These are phyloP conservation scores for Nakazawaea siamensis DNA, from an alignment of 805 yeast genomes.

Conservation along the genomic window DNA sequence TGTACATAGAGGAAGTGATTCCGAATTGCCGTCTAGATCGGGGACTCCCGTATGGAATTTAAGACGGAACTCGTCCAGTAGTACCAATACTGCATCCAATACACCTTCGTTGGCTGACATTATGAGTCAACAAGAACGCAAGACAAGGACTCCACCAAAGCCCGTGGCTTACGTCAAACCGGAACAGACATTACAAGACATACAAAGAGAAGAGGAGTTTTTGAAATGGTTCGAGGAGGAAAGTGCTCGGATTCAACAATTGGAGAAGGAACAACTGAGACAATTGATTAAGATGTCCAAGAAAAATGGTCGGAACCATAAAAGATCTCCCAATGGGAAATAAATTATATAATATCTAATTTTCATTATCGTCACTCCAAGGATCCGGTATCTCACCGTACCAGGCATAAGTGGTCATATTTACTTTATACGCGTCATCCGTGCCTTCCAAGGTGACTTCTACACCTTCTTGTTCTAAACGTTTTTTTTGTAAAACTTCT, in stretches of 20 bases:
- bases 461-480: constrained; percentile 40
- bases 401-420: constrained; percentile 53
- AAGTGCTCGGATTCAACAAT: too few species aligned
- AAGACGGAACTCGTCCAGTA: not conserved
- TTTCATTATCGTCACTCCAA: too few species aligned
- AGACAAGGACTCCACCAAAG: constrained; percentile 22
- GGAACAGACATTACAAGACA: constrained; percentile 50
- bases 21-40: not conserved
- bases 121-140: constrained; percentile 37
- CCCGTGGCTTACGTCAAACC: constrained; percentile 23
- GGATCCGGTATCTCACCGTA: constrained; percentile 51
- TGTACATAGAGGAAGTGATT: too few species aligned
- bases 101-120: constrained; percentile 32
- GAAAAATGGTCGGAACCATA: not conserved
- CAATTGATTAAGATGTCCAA: not conserved
- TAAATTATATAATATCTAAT: too few species aligned
- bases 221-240: constrained; percentile 87
- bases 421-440: constrained; percentile 25
- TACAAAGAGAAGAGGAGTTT: constrained; percentile 77
- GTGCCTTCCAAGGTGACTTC: constrained; percentile 23
- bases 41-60: constrained; percentile 4
- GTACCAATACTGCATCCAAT: not conserved
- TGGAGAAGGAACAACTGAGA: constrained; percentile 4
- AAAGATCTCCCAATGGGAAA: too few species aligned
- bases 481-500: constrained; percentile 36